Base-by-base conservation (phyloP, 306 rosid genomes). In the Dalbergia oliveri region DNA sequence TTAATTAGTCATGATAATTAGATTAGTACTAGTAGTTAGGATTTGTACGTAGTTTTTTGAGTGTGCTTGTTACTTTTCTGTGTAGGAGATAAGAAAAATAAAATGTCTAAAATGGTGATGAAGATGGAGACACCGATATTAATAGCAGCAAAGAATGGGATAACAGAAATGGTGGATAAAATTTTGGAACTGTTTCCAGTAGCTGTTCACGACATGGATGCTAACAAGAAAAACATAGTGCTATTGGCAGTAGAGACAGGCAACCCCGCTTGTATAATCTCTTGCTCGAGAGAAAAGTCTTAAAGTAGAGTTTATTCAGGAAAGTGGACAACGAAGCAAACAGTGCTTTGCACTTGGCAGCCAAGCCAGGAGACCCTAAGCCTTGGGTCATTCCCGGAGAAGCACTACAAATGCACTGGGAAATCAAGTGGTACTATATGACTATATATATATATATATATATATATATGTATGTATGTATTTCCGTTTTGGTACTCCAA, bases 331-430 rank as follows among this genome's bases (percentile, higher is more conserved):
- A 69, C 8, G 49, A 83, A 33, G 97, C 91, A 10, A 89, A 89
- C 65, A 89, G 90, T 44, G 94, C 91, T 9, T 31, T 89, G 51
- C 97, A 91, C 64, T 86, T 89, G n/a, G 92, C 92, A 2, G 94
- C 94, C 59, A 88, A 77, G 50, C 84, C 50, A 15, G 77, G 88
- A 69, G 54, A 31, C 21, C n/a, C 41, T 53, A 82, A 66, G 47
- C 94, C 97, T 9, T 91, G 94, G 92, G 88, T 76, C 34, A 79
- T 89, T 69, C 97, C n/a, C 0, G 97, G 94, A 0, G 88, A 81
- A 3, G 93, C 91, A 1, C 69, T 91, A 43, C 93, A 89, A 82
- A 88, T 91, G 91, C 91, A 91, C 51, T 88, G 92, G 91, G 93
- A 91, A 83, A 69, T 85, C 74, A 91, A 86, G 77, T 89, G 96